Evolutionary conservation across 768 basidiomycete genomes (phyloP).

Genomic region (Cystofilobasidium ferigula): DNA sequence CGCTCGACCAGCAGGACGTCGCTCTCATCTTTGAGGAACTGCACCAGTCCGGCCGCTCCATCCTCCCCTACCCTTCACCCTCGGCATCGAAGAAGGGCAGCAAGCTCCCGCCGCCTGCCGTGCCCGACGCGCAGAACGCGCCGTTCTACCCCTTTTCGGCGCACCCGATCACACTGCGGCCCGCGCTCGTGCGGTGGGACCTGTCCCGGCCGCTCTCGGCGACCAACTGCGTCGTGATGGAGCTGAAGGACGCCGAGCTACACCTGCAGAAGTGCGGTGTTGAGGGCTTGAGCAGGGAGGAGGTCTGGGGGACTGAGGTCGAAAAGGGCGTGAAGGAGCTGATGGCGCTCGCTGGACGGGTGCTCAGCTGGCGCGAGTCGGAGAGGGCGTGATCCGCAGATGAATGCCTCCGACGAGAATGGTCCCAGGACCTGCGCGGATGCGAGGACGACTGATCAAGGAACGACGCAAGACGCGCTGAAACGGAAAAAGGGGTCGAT

Average conservation of each 20-base stretch:
- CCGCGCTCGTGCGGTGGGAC: constrained; percentile 75
- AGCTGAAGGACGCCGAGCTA: constrained; percentile 57
- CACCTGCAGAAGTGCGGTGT: constrained; percentile 47
- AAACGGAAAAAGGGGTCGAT: too few relatives aligned
- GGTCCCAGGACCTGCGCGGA: too few relatives aligned
- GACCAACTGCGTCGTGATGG: constrained; percentile 82
- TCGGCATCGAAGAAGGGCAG: not conserved
- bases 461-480: too few relatives aligned
- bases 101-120: constrained; percentile 1
- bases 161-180: constrained; percentile 57
- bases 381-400: not conserved
- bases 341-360: constrained; percentile 49
- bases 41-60: constrained; percentile 21
- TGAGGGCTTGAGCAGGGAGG: constrained; percentile 42
- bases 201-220: constrained; percentile 49
- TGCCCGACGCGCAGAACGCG: constrained; percentile 55
- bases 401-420: too few relatives aligned
- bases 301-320: constrained; percentile 62
- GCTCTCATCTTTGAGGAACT: constrained; percentile 21
- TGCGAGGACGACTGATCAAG: too few relatives aligned
- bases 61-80: constrained; percentile 6
- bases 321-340: constrained; percentile 51
- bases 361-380: constrained; percentile 25
- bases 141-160: constrained; percentile 46
- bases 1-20: constrained; percentile 14